These are phyloP conservation scores for Colletotrichum tamarilloi DNA, from an alignment of 2,329 filamentous ascomycete genomes.

Conservation along the genomic window DNA sequence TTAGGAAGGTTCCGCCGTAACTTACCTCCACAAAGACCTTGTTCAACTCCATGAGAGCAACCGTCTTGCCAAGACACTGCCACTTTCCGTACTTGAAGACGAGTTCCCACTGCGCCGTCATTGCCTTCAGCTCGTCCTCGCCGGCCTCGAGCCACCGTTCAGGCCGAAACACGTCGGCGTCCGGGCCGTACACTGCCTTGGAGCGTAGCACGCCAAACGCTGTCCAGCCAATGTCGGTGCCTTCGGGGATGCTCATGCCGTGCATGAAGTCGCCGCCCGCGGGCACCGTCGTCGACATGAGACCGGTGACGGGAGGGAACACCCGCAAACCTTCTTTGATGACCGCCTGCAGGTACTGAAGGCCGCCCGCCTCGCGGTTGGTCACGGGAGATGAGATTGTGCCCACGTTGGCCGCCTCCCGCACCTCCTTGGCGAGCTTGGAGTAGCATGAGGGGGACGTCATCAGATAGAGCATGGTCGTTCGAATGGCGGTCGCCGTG, in stretches of 20 bases:
- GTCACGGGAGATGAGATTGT: constrained; percentile 43
- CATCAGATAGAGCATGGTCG: constrained; percentile 62
- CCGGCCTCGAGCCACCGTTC: constrained; percentile 59
- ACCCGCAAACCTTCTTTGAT: constrained; percentile 61
- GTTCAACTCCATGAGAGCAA: constrained; percentile 57
- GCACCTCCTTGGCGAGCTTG: constrained; percentile 61
- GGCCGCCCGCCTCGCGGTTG: constrained; percentile 49
- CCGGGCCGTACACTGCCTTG: constrained; percentile 49
- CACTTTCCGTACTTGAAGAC: constrained; percentile 57
- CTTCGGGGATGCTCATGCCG: constrained; percentile 55
- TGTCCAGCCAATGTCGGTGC: constrained; percentile 57
- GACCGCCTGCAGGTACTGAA: constrained; percentile 62
- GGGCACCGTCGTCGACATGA: constrained; percentile 49
- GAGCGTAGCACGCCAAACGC: constrained; percentile 53
- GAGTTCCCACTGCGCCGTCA: constrained; percentile 53
- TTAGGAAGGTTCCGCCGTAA: not conserved
- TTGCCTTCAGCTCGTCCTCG: constrained; percentile 45
- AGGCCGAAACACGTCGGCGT: constrained; percentile 57
- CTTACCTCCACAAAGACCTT: constrained; percentile 57
- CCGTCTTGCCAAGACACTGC: constrained; percentile 57
- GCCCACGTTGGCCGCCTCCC: constrained; percentile 42
- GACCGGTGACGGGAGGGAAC: constrained; percentile 54
- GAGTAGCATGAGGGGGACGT: constrained; percentile 58
- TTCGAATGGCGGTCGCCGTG: constrained; percentile 50
- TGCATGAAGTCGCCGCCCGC: constrained; percentile 50